Base-by-base conservation (phyloP, 2,329 filamentous ascomycete genomes). In the Colletotrichum phormii region DNA sequence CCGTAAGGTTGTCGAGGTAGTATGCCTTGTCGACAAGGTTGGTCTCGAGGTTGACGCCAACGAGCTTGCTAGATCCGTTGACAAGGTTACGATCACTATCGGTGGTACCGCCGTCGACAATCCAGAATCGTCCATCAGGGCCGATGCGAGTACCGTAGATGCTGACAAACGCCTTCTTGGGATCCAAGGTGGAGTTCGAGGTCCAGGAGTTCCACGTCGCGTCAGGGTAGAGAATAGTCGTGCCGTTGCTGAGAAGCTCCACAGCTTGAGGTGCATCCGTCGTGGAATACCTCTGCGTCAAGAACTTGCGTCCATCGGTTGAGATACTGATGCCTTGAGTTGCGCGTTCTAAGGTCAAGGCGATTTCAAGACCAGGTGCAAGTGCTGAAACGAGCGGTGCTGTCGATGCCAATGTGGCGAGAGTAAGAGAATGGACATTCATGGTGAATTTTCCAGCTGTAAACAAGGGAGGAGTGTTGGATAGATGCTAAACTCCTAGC, bases 321-420 rank as follows among this genome's bases (percentile, higher is more conserved):
- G 65, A 67, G 49, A 67, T 67, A 33, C 51, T 49, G 58, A 67
- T 67, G 22, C 65, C 65, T 37, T 67, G 58, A 22, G 65, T 63
- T 5, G 65, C 58, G 22, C 53, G 53, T 2, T 67, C 65, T 12
- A 67, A 49, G 0, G 49, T 58, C 2, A 49, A n/a, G 6, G 65
- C 65, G 24, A 63, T 33, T 7, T 61, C 12, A 26, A 67, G 65
- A 12, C 58, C 65, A 1, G 31, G 35, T 18, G 49, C 57, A 15
- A 49, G 29, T 5, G 58, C 65, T 26, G 53, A 53, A 5, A 24
- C 49, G 49, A 53, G 22, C 22, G 9, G 8, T 9, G 8, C 12
- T n/a, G 49, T 22, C 4, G 2, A 53, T 18, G 53, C 53, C 26
- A 55, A 18, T 6, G 24, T 31, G 53, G 53, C 53, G 6, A 55